A percentile compares a stretch with the other conserved stretches of the same genome.
Conservation (phyloP, 2,329 filamentous ascomycete species). For the Talaromyces sp. region DNA sequence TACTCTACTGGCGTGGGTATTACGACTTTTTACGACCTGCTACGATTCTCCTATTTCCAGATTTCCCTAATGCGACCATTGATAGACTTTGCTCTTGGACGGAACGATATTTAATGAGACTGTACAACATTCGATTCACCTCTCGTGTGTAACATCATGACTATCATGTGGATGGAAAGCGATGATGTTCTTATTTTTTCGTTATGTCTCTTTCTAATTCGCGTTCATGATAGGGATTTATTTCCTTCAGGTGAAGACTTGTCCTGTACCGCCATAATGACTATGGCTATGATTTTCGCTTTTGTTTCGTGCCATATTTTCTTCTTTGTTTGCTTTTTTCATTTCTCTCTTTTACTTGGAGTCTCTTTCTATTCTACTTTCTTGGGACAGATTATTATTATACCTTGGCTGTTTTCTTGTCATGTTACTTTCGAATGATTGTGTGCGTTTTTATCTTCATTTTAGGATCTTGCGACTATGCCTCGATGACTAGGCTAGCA, state of each 20-base stretch:
- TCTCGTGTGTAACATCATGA: not conserved
- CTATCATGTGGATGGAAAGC: not conserved
- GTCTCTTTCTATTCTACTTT: not conserved
- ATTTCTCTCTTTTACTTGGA: not conserved
- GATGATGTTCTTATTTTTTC: not conserved
- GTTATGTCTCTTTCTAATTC: not conserved
- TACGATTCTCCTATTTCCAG: not conserved
- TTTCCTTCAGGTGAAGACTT: not conserved
- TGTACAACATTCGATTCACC: conserved; percentile 19
- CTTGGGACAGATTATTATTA: not conserved
- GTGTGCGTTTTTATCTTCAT: not conserved
- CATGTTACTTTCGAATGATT: not conserved
- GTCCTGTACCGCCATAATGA: not conserved
- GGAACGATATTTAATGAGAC: conserved; percentile 17
- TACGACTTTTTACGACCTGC: conserved; percentile 8
- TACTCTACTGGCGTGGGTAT: not conserved
- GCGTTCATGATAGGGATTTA: not conserved
- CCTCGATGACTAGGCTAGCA: not conserved
- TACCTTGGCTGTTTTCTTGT: not conserved
- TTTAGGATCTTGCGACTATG: not conserved
- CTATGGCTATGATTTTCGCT: conserved; percentile 2
- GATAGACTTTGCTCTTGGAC: conserved; percentile 15
- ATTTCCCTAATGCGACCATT: not conserved
- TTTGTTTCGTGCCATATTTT: not conserved
- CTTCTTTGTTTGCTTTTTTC: no score